Evolutionary conservation across 306 rosid species (phyloP).

Genomic region (Vigna nakashimae): DNA sequence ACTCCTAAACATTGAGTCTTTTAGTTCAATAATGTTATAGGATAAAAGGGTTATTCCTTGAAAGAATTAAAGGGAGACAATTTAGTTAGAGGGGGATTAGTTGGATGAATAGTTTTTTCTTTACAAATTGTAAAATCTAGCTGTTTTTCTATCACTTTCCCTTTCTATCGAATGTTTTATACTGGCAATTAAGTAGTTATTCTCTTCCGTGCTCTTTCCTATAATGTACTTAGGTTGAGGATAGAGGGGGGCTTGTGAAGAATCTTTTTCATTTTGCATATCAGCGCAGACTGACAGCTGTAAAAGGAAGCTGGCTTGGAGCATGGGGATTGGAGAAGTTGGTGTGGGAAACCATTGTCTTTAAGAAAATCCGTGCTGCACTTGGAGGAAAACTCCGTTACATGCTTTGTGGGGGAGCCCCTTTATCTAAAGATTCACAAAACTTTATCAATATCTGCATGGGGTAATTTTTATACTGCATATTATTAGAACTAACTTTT

Average conservation of each 20-base stretch:
- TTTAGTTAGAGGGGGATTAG: background rate
- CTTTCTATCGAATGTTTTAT: slow-evolving; percentile 11
- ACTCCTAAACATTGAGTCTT: background rate
- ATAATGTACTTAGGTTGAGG: slow-evolving; percentile 68
- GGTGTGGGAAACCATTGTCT: slow-evolving; percentile 76
- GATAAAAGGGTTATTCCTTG: background rate
- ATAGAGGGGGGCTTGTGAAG: slow-evolving; percentile 69
- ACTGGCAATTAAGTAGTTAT: background rate
- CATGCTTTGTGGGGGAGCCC: slow-evolving; percentile 96
- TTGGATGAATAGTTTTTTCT: background rate
- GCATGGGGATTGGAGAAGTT: slow-evolving; percentile 87
- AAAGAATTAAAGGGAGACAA: background rate
- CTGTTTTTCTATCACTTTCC: background rate
- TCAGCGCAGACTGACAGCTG: slow-evolving; percentile 68
- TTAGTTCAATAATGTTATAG: background rate
- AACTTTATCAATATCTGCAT: slow-evolving; percentile 88
- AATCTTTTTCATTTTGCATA: slow-evolving; percentile 70
- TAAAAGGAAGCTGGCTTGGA: slow-evolving; percentile 98
- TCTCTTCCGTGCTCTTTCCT: background rate
- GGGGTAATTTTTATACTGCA: slow-evolving; percentile 62
- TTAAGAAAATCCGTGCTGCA: slow-evolving; percentile 60
- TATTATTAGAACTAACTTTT: slow-evolving; percentile 32
- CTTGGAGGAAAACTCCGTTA: slow-evolving; percentile 80
- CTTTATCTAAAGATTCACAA: slow-evolving; percentile 83
- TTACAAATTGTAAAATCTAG: background rate